Evolutionary conservation across 1,139 yeast species (phyloP).

Genomic region (Taiozyma sp.): DNA sequence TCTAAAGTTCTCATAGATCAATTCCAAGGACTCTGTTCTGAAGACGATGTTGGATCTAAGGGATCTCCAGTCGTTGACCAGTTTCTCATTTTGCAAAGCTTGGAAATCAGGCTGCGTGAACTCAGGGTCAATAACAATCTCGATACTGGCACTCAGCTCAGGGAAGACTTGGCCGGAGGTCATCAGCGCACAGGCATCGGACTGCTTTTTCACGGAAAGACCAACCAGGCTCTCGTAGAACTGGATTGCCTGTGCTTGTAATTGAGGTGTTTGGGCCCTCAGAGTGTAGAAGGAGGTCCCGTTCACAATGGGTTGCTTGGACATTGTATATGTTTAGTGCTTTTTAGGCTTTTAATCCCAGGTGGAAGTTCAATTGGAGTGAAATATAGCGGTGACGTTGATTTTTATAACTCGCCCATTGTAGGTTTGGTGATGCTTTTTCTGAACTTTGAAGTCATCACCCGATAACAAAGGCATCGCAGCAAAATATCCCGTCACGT

Average conservation of each 20-base stretch:
- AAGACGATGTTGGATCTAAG: constrained; percentile 29
- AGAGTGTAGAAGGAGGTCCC: constrained; percentile 46
- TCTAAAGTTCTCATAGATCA: constrained; percentile 25
- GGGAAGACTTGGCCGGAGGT: constrained; percentile 31
- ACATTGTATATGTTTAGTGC: not conserved
- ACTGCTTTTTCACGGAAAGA: constrained; percentile 31
- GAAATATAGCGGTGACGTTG: not conserved
- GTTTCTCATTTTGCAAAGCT: constrained; percentile 8
- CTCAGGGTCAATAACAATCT: constrained; percentile 14
- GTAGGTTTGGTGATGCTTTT: not conserved
- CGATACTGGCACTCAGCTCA: constrained; percentile 27
- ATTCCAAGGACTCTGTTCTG: constrained; percentile 26
- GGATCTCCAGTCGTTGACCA: constrained; percentile 32
- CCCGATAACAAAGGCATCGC: not conserved
- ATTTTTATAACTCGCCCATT: not conserved
- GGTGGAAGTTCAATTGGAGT: not conserved
- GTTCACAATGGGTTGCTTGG: constrained; percentile 34
- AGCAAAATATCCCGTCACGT: not conserved
- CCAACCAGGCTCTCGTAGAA: constrained; percentile 47
- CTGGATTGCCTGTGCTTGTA: constrained; percentile 34
- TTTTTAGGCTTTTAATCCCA: not conserved
- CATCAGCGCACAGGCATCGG: constrained; percentile 29
- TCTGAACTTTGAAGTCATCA: not conserved
- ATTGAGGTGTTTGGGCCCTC: constrained; percentile 35
- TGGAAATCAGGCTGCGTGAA: constrained; percentile 11